phyloP scores from a whole-genome alignment of 371 early-diverging fungal genomes.

The Rhizopus delemar region DNA sequence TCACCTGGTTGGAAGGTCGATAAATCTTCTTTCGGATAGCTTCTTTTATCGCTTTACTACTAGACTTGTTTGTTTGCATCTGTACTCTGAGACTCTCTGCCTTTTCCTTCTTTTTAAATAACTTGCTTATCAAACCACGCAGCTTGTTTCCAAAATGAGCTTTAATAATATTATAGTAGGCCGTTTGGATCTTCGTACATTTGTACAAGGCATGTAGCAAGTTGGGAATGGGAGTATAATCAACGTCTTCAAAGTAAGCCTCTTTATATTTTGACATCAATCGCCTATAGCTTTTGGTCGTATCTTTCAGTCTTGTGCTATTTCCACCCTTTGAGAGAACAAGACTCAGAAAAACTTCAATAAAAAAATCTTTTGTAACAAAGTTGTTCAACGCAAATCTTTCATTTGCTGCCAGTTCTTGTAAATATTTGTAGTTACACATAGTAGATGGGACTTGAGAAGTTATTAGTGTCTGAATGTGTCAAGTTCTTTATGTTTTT shows the following conservation, averaged over 20 bases:
- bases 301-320: background rate
- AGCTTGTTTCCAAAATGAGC: constrained; percentile 6
- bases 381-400: background rate
- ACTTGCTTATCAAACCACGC: background rate
- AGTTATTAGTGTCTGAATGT: no score
- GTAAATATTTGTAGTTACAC: no score
- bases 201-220: no score
- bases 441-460: no score
- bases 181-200: constrained; percentile 8
- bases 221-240: constrained; percentile 2
- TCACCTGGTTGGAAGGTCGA: background rate
- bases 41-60: background rate
- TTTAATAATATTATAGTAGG: constrained; percentile 3
- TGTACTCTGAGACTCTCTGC: background rate
- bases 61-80: background rate
- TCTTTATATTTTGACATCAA: constrained; percentile 5
- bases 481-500: no score
- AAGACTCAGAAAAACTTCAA: constrained; percentile 2
- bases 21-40: background rate
- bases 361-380: constrained; percentile 1
- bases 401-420: no score
- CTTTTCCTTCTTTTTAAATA: background rate
- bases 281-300: background rate
- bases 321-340: background rate
- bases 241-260: background rate